Evolutionary conservation across 441 rosid species (phyloP).

Genomic region (Adansonia madagascariensis): DNA sequence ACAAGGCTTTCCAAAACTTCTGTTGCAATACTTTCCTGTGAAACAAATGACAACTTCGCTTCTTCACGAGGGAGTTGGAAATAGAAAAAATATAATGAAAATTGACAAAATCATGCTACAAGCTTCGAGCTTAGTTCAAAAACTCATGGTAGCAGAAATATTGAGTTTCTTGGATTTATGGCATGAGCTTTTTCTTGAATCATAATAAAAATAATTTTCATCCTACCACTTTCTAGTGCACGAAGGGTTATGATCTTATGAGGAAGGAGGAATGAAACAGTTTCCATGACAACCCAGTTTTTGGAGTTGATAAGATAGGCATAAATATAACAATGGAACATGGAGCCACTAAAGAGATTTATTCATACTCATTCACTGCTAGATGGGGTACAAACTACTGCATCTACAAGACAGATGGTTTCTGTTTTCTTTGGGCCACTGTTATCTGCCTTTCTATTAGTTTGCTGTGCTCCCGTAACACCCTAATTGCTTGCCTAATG

Average conservation of each 20-base stretch:
- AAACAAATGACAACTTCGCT: slow-evolving; percentile 15
- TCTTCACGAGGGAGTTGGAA: slow-evolving; percentile 13
- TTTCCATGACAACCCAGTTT: not conserved
- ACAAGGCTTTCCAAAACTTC: slow-evolving; percentile 77
- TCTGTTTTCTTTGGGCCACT: not conserved
- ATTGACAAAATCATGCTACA: not conserved
- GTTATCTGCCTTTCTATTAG: not conserved
- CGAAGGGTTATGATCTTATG: not conserved
- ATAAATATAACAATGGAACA: slow-evolving; percentile 1
- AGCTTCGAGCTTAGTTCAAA: not conserved
- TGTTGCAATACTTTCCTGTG: slow-evolving; percentile 77
- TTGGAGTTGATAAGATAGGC: not conserved
- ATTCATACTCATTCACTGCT: not conserved
- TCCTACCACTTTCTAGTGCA: not conserved
- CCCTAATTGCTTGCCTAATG: not conserved
- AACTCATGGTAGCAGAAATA: slow-evolving; percentile 1
- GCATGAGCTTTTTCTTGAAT: slow-evolving; percentile 17
- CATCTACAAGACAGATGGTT: slow-evolving; percentile 1
- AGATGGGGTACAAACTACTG: not conserved
- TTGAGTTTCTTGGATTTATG: slow-evolving; percentile 6
- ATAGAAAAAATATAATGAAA: not conserved
- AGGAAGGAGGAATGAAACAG: not conserved
- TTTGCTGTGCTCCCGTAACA: not conserved
- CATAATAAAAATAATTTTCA: not conserved
- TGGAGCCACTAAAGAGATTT: not conserved